These are phyloP conservation scores for Tuber magnatum DNA, from an alignment of 495 filamentous ascomycete genomes.

Conservation along the genomic window DNA sequence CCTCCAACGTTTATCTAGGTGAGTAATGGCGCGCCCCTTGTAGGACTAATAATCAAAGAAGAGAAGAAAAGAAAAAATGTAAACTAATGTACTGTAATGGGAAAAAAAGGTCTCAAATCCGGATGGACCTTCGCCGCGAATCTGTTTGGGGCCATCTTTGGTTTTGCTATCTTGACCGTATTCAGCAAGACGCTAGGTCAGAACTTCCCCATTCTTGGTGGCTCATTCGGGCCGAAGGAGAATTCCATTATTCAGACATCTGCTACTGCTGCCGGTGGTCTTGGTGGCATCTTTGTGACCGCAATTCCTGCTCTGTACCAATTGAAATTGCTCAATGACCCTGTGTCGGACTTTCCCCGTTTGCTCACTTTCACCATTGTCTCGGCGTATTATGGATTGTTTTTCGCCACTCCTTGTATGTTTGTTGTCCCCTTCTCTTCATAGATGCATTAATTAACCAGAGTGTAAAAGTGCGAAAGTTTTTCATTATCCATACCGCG, in stretches of 20 bases:
- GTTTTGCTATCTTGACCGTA: conserved; percentile 58
- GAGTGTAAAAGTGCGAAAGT: conserved; percentile 50
- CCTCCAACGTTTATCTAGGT: conserved; percentile 61
- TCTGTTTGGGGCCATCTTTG: conserved; percentile 58
- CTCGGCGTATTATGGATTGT: conserved; percentile 60
- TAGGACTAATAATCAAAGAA: background rate
- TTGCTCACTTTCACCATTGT: conserved; percentile 58
- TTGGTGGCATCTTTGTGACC: conserved; percentile 58
- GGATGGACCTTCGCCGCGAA: conserved; percentile 58
- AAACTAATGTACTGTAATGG: conserved; percentile 30
- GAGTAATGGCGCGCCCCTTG: conserved; percentile 19
- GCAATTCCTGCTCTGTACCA: conserved; percentile 60
- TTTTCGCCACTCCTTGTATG: conserved; percentile 55
- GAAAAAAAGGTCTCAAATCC: conserved; percentile 52
- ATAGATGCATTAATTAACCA: conserved; percentile 6
- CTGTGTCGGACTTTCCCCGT: conserved; percentile 52
- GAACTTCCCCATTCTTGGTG: conserved; percentile 54
- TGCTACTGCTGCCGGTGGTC: conserved; percentile 57
- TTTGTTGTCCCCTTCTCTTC: background rate
- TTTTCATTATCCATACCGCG: conserved; percentile 61
- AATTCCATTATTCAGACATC: conserved; percentile 61
- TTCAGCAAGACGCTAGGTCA: conserved; percentile 46
- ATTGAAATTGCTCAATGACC: conserved; percentile 49
- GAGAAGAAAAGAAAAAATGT: background rate
- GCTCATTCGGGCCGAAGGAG: conserved; percentile 58